These are phyloP conservation scores for Kurtzmaniella quercitrusa DNA, from an alignment of 1,139 yeast genomes.

Conservation along the genomic window DNA sequence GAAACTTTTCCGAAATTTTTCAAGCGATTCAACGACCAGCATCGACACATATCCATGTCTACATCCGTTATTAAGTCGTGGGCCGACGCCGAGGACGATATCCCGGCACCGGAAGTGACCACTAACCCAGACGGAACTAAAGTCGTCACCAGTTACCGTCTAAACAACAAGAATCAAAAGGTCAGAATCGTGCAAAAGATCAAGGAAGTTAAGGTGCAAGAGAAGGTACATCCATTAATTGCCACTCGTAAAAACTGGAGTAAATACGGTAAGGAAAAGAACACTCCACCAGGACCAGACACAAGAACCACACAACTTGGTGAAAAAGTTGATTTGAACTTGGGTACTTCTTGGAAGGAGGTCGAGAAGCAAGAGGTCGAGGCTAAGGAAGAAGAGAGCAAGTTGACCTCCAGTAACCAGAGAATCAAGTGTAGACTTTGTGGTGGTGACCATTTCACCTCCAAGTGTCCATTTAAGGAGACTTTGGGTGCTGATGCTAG, in stretches of 20 bases:
- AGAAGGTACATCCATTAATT: conserved; percentile 73
- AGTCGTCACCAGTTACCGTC: conserved; percentile 75
- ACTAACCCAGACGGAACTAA: conserved; percentile 85
- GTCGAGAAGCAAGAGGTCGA: conserved; percentile 55
- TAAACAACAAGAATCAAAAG: conserved; percentile 77
- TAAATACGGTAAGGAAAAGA: conserved; percentile 81
- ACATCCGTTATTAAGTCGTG: conserved; percentile 46
- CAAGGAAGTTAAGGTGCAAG: conserved; percentile 71
- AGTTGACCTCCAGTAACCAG: conserved; percentile 45
- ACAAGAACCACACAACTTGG: conserved; percentile 85
- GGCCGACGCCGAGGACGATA: conserved; percentile 69
- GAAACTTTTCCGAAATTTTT: conserved; percentile 1
- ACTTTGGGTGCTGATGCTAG: conserved; percentile 60
- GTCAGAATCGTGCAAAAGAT: conserved; percentile 85
- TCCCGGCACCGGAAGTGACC: conserved; percentile 65
- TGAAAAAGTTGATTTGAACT: conserved; percentile 68
- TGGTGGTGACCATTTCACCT: conserved; percentile 91
- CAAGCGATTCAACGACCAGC: conserved; percentile 1
- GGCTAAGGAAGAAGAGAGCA: conserved; percentile 51
- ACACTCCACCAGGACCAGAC: conserved; percentile 81
- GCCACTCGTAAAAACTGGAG: conserved; percentile 71
- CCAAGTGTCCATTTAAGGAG: conserved; percentile 95
- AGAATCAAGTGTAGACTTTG: conserved; percentile 81
- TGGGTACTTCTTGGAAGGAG: conserved; percentile 74
- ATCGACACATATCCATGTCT: conserved; percentile 23